Evolutionary conservation across 1,284 basidiomycete genomes (phyloP).

Genomic region (Ganoderma sp.): DNA sequence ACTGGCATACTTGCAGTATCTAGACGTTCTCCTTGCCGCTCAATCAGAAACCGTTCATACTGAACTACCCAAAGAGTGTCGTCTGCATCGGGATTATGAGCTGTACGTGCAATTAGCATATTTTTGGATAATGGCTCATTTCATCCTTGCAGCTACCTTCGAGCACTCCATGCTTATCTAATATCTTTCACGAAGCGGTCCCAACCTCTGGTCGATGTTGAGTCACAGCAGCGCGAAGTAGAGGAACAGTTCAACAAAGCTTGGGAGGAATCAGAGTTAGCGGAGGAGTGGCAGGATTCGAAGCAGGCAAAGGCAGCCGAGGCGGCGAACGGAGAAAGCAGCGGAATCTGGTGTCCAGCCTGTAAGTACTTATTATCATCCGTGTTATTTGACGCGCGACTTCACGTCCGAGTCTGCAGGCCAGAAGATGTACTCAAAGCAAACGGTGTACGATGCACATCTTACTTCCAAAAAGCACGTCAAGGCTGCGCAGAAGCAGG

Average conservation of each 20-base stretch:
- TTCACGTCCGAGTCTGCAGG: slow-evolving; percentile 53
- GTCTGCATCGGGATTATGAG: slow-evolving; percentile 79
- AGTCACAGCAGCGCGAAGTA: slow-evolving; percentile 68
- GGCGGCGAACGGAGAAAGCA: slow-evolving; percentile 48
- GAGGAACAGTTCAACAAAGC: slow-evolving; percentile 75
- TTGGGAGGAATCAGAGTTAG: slow-evolving; percentile 82
- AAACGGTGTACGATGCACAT: slow-evolving; percentile 98
- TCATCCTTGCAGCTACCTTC: slow-evolving; percentile 69
- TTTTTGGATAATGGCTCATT: not conserved
- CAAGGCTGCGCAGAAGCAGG: slow-evolving; percentile 84
- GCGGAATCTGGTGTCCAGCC: slow-evolving; percentile 94
- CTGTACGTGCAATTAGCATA: slow-evolving; percentile 53
- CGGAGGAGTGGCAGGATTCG: slow-evolving; percentile 78
- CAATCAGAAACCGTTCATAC: slow-evolving; percentile 65
- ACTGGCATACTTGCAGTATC: slow-evolving; percentile 89
- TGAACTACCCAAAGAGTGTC: slow-evolving; percentile 77
- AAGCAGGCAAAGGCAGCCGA: slow-evolving; percentile 45
- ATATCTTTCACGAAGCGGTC: slow-evolving; percentile 87
- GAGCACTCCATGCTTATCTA: slow-evolving; percentile 83
- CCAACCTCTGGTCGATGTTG: slow-evolving; percentile 85
- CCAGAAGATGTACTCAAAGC: slow-evolving; percentile 93
- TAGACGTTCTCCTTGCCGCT: slow-evolving; percentile 77
- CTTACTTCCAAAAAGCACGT: slow-evolving; percentile 93
- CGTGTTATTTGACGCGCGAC: not conserved
- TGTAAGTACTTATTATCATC: slow-evolving; percentile 63